Conservation (phyloP, 2,329 filamentous ascomycete genomes). For the Pseudogymnoascus sp. region DNA sequence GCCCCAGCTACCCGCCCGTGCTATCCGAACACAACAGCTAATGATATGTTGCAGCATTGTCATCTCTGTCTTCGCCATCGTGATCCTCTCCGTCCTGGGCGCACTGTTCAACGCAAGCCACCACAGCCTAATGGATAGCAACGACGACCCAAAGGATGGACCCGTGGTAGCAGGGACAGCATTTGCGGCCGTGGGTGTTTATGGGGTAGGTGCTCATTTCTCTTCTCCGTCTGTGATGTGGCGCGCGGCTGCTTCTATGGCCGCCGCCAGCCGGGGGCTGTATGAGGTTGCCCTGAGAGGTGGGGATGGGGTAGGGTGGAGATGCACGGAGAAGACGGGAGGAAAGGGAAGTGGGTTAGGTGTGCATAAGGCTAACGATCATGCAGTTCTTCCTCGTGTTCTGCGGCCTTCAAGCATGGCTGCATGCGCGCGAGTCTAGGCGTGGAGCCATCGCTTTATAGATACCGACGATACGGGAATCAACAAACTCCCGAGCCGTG, state of each 20-base stretch:
- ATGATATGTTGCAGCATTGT: slow-evolving; percentile 48
- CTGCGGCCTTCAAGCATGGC: slow-evolving; percentile 79
- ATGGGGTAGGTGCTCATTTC: slow-evolving; percentile 57
- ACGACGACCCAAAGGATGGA: slow-evolving; percentile 63
- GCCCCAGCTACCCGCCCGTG: not conserved
- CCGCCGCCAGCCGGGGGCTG: not conserved
- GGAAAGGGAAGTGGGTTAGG: not conserved
- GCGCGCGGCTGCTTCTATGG: not conserved
- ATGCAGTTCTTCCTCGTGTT: slow-evolving; percentile 77
- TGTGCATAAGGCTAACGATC: not conserved
- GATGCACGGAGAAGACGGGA: not conserved
- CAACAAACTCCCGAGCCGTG: not conserved
- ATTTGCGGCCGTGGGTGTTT: slow-evolving; percentile 81
- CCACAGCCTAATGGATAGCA: slow-evolving; percentile 73
- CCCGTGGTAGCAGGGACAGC: slow-evolving; percentile 74
- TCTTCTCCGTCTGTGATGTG: not conserved
- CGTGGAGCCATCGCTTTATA: slow-evolving; percentile 74
- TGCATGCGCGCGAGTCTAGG: slow-evolving; percentile 76
- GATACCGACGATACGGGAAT: slow-evolving; percentile 15
- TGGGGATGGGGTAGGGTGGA: not conserved
- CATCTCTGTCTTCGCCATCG: slow-evolving; percentile 56
- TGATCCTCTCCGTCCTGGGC: slow-evolving; percentile 57
- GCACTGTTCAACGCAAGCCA: slow-evolving; percentile 71
- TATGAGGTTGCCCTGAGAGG: not conserved
- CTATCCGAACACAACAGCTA: slow-evolving; percentile 4